Evolutionary conservation across 2,329 filamentous ascomycete genomes (phyloP), one percentile per base, ranked within the genome.

Genomic region (Fusarium redolens): DNA sequence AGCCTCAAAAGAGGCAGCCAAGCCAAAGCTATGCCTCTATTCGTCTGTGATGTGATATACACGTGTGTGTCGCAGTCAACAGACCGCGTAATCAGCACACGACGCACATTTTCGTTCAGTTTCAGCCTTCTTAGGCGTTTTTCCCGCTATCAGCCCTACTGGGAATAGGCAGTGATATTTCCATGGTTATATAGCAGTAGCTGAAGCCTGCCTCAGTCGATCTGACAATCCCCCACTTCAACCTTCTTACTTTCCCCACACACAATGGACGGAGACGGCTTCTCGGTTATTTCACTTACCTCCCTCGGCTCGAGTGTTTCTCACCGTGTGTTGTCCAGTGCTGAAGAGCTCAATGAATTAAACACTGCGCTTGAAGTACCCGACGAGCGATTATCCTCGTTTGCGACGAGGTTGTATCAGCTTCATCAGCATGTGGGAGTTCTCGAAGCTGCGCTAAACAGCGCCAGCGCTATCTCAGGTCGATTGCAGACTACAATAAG

Each of bases 251-350:
- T 38, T 56, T 25, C 59, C 52, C 38, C 44, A 58, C 45, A 54
- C 47, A 71, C 22, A 14, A 82, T 81, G 81, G 78, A 81, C 60
- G 73, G 78, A 51, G 77, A 80, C 65, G 77, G 79, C 55, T 82
- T 81, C 75, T 81, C 81, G 15, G 75, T 79, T 45, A 72, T 78
- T 8, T 79, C 80, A n/a, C 63, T 82, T 14, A 79, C 79, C 6
- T 78, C 81, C 0, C 73, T 78, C 14, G 79, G 78, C 55, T 73
- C 78, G 17, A 73, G 75, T 43, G 78, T 83, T 48, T 75, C 79
- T 8, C 77, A 81, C n/a, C 76, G 78, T 13, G 63, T 78, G 11
- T 51, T 80, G 12, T 78, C 80, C 0, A 76, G 76, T 25, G 72
- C 73, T 0, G 74, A 74, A 33, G 81, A 83, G 69, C 69, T 83